A percentile compares a stretch with the other conserved stretches of the same genome.
These are phyloP conservation scores for Puccinia polysora DNA, from an alignment of 1,284 basidiomycete species.

Conservation along the genomic window DNA sequence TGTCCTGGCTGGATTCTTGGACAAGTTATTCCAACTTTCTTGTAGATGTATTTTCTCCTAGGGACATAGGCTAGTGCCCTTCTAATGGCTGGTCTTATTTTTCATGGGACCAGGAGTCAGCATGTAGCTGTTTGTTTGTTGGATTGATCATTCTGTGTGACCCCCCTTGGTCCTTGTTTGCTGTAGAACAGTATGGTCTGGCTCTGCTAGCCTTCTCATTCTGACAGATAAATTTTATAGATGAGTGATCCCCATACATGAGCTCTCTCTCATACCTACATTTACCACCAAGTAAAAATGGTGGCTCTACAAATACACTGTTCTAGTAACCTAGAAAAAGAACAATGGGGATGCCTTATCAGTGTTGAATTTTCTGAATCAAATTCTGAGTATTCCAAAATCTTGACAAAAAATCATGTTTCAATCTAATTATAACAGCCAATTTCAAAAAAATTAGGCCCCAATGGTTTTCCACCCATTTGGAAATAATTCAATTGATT, in stretches of 20 bases:
- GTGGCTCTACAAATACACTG: neutral
- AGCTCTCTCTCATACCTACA: conserved; percentile 40
- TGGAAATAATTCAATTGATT: neutral
- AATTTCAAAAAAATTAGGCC: conserved; percentile 35
- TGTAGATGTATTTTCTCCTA: too few relatives aligned
- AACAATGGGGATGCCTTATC: neutral
- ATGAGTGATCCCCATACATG: conserved; percentile 18
- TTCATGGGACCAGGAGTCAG: too few relatives aligned
- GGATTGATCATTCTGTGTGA: too few relatives aligned
- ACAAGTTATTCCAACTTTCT: too few relatives aligned
- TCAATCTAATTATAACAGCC: conserved; percentile 23
- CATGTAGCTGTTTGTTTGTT: too few relatives aligned
- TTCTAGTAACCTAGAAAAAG: neutral
- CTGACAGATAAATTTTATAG: too few relatives aligned
- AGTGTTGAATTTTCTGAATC: conserved; percentile 25
- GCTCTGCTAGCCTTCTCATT: too few relatives aligned
- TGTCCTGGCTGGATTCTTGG: too few relatives aligned
- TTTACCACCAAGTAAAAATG: neutral
- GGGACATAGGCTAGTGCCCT: too few relatives aligned
- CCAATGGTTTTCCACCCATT: conserved; percentile 40
- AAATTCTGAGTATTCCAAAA: conserved; percentile 26
- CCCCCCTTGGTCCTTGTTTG: too few relatives aligned
- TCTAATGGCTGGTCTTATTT: too few relatives aligned
- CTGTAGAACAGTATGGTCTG: too few relatives aligned
- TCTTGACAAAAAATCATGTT: conserved; percentile 7